Percentiles rank a stretch among this genome's conserved stretches.
Conservation (phyloP, 495 filamentous ascomycete genomes). For the Aspergillus homomorphus region DNA sequence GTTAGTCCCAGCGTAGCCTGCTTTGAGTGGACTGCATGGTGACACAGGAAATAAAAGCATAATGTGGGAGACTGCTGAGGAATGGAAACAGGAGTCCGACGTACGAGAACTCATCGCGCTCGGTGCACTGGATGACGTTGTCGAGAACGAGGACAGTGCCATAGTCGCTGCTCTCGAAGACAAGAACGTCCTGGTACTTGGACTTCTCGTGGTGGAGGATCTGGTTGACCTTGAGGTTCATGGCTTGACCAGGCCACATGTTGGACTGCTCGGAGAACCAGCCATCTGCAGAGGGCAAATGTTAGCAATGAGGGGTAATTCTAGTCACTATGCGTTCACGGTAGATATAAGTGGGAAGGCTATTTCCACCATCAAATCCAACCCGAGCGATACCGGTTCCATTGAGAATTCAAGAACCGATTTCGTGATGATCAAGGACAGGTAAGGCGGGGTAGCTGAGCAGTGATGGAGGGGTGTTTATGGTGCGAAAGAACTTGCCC, state of each 20-base stretch:
- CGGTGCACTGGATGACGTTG: conserved; percentile 98
- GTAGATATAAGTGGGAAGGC: conserved; percentile 3
- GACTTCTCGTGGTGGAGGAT: conserved; percentile 98
- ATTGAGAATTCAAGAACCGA: conserved; percentile 2
- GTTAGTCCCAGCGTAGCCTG: neutral
- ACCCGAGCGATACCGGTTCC: neutral
- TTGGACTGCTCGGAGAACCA: conserved; percentile 98
- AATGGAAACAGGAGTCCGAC: conserved; percentile 16
- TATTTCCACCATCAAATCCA: neutral
- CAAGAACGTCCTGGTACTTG: conserved; percentile 96
- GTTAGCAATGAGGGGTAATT: conserved; percentile 10
- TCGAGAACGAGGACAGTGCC: conserved; percentile 97
- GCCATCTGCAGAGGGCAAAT: conserved; percentile 65
- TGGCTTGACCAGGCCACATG: conserved; percentile 99
- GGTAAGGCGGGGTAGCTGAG: conserved; percentile 25
- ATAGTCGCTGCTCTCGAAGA: conserved; percentile 96
- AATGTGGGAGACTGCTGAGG: neutral
- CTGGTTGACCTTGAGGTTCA: conserved; percentile 97
- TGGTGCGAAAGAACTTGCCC: conserved; percentile 40
- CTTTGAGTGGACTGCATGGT: neutral
- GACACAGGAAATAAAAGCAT: neutral
- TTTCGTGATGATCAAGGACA: neutral
- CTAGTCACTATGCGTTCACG: conserved; percentile 1
- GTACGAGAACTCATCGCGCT: conserved; percentile 94
- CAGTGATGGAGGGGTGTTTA: conserved; percentile 20